Conservation (phyloP, 257 asterid genomes). For the Euphrasia confusa region DNA sequence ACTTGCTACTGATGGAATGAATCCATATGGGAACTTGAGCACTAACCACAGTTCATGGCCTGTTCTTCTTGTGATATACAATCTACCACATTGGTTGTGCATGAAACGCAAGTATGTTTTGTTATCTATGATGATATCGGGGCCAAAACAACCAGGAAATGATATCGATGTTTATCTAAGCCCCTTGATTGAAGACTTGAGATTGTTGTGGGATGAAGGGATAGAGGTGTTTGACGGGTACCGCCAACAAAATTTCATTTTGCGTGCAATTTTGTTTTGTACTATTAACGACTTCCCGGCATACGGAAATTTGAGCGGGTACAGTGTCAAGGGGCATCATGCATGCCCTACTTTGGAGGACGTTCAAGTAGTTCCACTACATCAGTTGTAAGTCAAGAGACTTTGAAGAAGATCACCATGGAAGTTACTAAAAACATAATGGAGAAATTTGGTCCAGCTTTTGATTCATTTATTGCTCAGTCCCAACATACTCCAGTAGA, state of each 20-base stretch:
- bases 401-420: too few relatives aligned
- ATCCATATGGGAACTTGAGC: not conserved
- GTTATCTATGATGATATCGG: not conserved
- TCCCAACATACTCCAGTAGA: too few relatives aligned
- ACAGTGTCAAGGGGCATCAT: not conserved
- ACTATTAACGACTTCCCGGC: not conserved
- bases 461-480: too few relatives aligned
- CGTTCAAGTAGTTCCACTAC: too few relatives aligned
- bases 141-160: not conserved
- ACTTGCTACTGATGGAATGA: not conserved
- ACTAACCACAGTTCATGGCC: not conserved
- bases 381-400: too few relatives aligned
- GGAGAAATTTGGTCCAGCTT: too few relatives aligned
- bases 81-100: not conserved
- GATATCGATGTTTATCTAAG: not conserved
- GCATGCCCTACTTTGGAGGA: not conserved
- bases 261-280: not conserved
- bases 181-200: not conserved
- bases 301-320: not conserved
- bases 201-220: not conserved
- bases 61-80: not conserved
- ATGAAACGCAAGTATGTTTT: too few relatives aligned
- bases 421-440: too few relatives aligned
- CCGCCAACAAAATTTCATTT: not conserved
- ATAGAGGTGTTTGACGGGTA: not conserved